A percentile compares a stretch with the other conserved stretches of the same genome.
phyloP scores from a whole-genome alignment of 148 eudicot species.

The Mesembryanthemum crystallinum region DNA sequence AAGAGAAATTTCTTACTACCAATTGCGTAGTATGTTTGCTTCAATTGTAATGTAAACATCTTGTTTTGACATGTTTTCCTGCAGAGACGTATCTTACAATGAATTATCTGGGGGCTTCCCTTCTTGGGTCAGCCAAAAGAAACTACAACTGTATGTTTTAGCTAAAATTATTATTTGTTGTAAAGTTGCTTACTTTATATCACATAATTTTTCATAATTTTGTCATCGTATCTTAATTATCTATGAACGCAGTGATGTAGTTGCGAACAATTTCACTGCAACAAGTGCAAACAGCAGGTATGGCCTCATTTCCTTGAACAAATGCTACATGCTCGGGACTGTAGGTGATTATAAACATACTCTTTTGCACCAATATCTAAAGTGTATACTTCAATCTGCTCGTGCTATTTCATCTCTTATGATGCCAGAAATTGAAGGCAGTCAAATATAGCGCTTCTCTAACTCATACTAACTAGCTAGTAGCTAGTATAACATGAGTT shows the following conservation, averaged over 20 bases:
- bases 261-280: slow-evolving; percentile 73
- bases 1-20: no score
- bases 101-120: slow-evolving; percentile 75
- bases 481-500: no score
- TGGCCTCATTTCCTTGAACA: slow-evolving; percentile 13
- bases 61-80: slow-evolving; percentile 27
- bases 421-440: no score
- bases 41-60: neutral
- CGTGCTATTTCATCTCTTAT: no score
- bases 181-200: no score
- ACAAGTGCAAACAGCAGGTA: slow-evolving; percentile 58
- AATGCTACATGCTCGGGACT: neutral
- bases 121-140: slow-evolving; percentile 54
- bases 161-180: neutral
- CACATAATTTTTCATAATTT: neutral
- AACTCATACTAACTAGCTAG: no score
- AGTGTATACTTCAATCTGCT: neutral
- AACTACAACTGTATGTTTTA: slow-evolving; percentile 65
- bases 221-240: neutral
- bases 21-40: no score
- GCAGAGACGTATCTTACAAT: slow-evolving; percentile 91
- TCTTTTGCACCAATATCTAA: neutral
- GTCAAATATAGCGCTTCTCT: no score
- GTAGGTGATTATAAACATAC: neutral
- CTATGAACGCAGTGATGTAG: slow-evolving; percentile 64